phyloP scores from a whole-genome alignment of 139 green algal species.

The Chlamydomonas sp. region DNA sequence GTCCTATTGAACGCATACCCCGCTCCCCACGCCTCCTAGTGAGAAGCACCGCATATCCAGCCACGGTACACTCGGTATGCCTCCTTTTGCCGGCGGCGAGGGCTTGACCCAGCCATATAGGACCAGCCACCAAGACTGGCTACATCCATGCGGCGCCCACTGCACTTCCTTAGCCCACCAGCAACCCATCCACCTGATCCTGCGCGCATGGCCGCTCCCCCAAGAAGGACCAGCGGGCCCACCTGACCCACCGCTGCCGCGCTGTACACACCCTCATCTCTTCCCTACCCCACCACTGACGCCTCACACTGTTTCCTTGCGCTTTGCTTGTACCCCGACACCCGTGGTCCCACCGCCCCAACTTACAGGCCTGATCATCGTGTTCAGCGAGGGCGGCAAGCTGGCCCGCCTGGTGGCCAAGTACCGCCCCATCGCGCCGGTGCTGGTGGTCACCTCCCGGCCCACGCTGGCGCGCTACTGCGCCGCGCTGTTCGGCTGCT shows the following conservation, averaged over 20 bases:
- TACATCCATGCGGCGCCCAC: too few species aligned
- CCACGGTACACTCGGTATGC: neutral
- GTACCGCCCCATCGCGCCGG: slow-evolving; percentile 71
- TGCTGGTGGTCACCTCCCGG: slow-evolving; percentile 68
- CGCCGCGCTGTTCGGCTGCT: slow-evolving; percentile 54
- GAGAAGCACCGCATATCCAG: too few species aligned
- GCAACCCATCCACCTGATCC: too few species aligned
- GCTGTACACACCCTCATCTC: neutral
- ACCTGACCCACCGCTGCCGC: neutral
- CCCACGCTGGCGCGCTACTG: slow-evolving; percentile 44
- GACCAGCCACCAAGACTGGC: neutral
- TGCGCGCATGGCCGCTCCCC: too few species aligned
- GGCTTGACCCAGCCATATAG: too few species aligned
- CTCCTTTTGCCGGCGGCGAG: neutral
- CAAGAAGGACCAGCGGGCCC: neutral
- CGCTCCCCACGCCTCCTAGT: too few species aligned
- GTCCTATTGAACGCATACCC: too few species aligned
- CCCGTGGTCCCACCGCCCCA: neutral
- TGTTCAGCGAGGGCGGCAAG: slow-evolving; percentile 67
- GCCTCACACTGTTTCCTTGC: neutral
- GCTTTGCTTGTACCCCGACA: neutral
- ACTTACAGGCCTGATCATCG: slow-evolving; percentile 62
- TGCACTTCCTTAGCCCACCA: too few species aligned
- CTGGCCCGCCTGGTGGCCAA: slow-evolving; percentile 67
- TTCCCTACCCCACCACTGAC: neutral